Conservation (phyloP, 495 filamentous ascomycete species). For the Jackrogersella minutella region DNA sequence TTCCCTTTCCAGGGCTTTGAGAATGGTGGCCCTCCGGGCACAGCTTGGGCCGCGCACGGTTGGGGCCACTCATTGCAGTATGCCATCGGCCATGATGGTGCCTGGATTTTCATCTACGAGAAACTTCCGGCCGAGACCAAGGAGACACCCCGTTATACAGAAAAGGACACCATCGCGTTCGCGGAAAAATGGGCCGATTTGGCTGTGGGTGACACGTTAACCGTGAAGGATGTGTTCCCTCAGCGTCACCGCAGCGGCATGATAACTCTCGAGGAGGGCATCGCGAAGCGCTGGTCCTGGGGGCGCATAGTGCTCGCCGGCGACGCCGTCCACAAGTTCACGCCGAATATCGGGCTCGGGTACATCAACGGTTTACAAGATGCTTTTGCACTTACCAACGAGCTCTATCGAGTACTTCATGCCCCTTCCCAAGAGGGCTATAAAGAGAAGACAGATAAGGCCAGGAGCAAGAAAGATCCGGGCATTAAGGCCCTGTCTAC, state of each 20-base stretch:
- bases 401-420: conserved; percentile 22
- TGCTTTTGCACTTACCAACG: conserved; percentile 48
- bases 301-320: conserved; percentile 51
- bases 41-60: background rate
- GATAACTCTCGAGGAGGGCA: conserved; percentile 49
- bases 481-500: background rate
- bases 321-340: conserved; percentile 56
- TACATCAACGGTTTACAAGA: conserved; percentile 50
- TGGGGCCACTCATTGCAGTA: conserved; percentile 25
- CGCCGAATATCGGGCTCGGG: conserved; percentile 46
- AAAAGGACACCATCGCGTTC: conserved; percentile 43
- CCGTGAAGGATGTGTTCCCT: conserved; percentile 45
- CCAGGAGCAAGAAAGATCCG: background rate
- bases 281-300: conserved; percentile 48
- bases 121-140: conserved; percentile 38
- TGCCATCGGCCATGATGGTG: conserved; percentile 37
- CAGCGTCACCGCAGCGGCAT: conserved; percentile 30
- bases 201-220: conserved; percentile 27
- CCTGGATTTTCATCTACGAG: conserved; percentile 51
- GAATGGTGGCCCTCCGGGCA: background rate
- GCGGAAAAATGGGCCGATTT: conserved; percentile 43
- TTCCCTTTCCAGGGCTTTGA: conserved; percentile 15
- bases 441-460: background rate
- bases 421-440: background rate
- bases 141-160: conserved; percentile 42